phyloP scores from a whole-genome alignment of 495 filamentous ascomycete species.

The Lasiosphaeria hispida region DNA sequence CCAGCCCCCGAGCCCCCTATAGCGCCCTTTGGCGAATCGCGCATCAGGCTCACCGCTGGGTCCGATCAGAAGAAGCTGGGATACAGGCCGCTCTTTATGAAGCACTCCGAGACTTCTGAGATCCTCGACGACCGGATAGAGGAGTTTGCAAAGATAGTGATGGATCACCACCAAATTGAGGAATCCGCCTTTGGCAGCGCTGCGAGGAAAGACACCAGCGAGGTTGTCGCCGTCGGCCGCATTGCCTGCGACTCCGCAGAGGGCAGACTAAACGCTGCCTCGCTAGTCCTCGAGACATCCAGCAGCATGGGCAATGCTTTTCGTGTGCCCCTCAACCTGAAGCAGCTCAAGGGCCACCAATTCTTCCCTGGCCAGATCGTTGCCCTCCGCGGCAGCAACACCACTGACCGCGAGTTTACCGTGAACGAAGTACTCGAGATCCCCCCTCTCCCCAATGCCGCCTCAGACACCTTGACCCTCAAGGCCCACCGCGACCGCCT shows the following conservation, averaged over 20 bases:
- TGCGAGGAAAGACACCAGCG: slow-evolving; percentile 74
- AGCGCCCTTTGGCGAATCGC: slow-evolving; percentile 67
- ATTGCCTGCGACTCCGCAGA: slow-evolving; percentile 83
- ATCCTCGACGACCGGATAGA: slow-evolving; percentile 94
- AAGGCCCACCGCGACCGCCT: slow-evolving; percentile 65
- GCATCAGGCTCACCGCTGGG: slow-evolving; percentile 76
- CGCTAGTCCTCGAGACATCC: slow-evolving; percentile 82
- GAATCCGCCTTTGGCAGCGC: slow-evolving; percentile 86
- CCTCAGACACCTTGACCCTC: slow-evolving; percentile 58
- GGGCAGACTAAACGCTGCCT: slow-evolving; percentile 78
- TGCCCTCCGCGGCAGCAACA: slow-evolving; percentile 80
- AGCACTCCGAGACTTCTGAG: slow-evolving; percentile 84
- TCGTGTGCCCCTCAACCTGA: slow-evolving; percentile 75
- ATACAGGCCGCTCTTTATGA: slow-evolving; percentile 92
- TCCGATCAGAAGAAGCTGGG: slow-evolving; percentile 85
- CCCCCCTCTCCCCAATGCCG: slow-evolving; percentile 67
- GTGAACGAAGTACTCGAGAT: slow-evolving; percentile 73
- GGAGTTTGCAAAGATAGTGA: slow-evolving; percentile 70
- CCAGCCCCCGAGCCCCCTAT: slow-evolving; percentile 65
- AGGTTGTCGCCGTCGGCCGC: slow-evolving; percentile 85
- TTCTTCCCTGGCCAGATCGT: slow-evolving; percentile 97
- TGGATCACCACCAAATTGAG: slow-evolving; percentile 70
- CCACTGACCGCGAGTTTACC: slow-evolving; percentile 78
- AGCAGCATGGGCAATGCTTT: slow-evolving; percentile 78
- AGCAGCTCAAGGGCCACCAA: slow-evolving; percentile 64